Conservation (phyloP, 2,329 filamentous ascomycete species). For the Colletotrichum abscissum region DNA sequence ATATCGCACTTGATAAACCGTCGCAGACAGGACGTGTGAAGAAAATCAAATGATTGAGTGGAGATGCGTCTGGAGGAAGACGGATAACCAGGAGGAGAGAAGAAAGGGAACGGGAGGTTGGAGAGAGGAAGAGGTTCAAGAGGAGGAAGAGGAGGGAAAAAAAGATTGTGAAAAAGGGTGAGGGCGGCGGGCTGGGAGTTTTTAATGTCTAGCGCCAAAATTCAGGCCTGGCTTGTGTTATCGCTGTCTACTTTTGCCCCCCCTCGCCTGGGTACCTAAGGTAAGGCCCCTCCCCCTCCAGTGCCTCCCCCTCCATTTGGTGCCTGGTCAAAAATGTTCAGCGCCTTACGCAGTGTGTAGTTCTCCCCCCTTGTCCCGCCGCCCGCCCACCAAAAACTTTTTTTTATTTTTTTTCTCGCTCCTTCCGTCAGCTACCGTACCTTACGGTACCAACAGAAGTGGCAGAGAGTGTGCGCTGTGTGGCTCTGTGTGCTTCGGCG, state of each 20-base stretch:
- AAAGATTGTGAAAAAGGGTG: slow-evolving; percentile 28
- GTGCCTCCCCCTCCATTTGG: background rate
- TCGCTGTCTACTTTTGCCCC: slow-evolving; percentile 15
- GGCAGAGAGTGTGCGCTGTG: background rate
- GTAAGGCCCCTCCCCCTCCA: too few relatives aligned
- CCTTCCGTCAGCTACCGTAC: background rate
- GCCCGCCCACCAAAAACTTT: slow-evolving; percentile 38
- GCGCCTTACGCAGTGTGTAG: background rate
- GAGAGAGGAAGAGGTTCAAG: slow-evolving; percentile 44
- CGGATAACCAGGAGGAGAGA: slow-evolving; percentile 45
- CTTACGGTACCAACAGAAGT: background rate
- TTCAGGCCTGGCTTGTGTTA: slow-evolving; percentile 29
- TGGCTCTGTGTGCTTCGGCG: background rate
- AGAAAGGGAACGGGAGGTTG: slow-evolving; percentile 48
- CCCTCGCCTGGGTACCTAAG: background rate
- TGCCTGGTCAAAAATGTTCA: background rate
- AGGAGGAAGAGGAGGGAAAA: slow-evolving; percentile 35
- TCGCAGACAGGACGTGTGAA: slow-evolving; percentile 34
- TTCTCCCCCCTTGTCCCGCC: slow-evolving; percentile 1
- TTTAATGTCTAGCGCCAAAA: slow-evolving; percentile 45
- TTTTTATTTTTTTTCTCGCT: slow-evolving; percentile 28
- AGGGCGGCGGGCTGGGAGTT: slow-evolving; percentile 42
- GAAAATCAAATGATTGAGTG: slow-evolving; percentile 45
- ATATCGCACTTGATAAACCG: slow-evolving; percentile 35
- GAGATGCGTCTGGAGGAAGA: slow-evolving; percentile 58